A percentile compares a stretch with the other conserved stretches of the same genome.
Evolutionary conservation across 768 basidiomycete genomes (phyloP).

Genomic region (Chalciporus pseudorubinellus): DNA sequence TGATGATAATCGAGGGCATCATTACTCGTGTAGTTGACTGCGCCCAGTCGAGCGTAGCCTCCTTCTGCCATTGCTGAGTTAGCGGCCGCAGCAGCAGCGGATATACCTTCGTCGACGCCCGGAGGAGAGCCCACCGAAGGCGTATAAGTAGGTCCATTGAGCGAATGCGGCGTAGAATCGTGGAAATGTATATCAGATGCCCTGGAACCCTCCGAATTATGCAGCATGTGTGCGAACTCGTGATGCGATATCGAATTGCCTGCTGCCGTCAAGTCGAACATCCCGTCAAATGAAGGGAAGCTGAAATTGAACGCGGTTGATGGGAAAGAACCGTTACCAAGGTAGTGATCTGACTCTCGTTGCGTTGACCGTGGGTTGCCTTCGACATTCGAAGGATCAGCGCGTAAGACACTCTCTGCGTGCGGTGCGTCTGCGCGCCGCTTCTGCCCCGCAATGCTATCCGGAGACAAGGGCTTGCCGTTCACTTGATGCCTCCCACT

Average conservation of each 20-base stretch:
- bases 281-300: conserved; percentile 61
- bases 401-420: conserved; percentile 74
- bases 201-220: conserved; percentile 27
- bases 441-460: conserved; percentile 67
- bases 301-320: conserved; percentile 71
- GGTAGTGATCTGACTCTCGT: conserved; percentile 40
- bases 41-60: conserved; percentile 62
- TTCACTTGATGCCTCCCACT: conserved; percentile 79
- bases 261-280: conserved; percentile 50
- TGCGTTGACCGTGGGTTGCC: conserved; percentile 29
- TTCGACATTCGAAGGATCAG: conserved; percentile 64
- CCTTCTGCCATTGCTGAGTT: conserved; percentile 68
- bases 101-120: conserved; percentile 48
- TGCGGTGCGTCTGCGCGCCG: conserved; percentile 81
- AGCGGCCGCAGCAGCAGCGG: conserved; percentile 61
- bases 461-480: conserved; percentile 66
- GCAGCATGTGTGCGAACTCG: conserved; percentile 35
- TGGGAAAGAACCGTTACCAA: conserved; percentile 55
- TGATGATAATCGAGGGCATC: conserved; percentile 60
- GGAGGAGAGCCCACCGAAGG: conserved; percentile 33
- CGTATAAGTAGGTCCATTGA: conserved; percentile 35
- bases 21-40: conserved; percentile 51
- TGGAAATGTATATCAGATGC: conserved; percentile 32
- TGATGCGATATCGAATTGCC: conserved; percentile 36
- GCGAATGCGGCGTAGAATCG: conserved; percentile 31